phyloP scores from a whole-genome alignment of 176 grass and related monocot species.

The Eremochloa ophiuroides region DNA sequence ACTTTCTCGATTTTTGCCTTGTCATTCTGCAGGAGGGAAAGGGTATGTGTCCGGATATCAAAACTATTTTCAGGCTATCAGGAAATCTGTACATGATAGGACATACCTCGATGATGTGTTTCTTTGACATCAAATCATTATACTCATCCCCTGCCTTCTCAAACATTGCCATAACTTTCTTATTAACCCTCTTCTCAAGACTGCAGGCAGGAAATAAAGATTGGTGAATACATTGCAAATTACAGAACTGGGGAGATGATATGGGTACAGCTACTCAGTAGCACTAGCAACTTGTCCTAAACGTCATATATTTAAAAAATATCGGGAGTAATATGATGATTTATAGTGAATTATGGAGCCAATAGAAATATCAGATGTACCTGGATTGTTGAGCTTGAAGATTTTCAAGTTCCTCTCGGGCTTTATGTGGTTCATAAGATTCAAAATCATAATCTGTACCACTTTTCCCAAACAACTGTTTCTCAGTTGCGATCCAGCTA shows the following conservation, averaged over 20 bases:
- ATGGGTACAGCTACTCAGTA: slow-evolving; percentile 11
- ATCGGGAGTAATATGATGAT: neutral
- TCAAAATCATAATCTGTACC: slow-evolving; percentile 93
- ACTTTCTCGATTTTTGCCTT: slow-evolving; percentile 88
- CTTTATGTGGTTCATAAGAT: slow-evolving; percentile 67
- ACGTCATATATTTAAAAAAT: neutral
- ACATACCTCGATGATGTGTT: slow-evolving; percentile 85
- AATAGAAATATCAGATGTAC: slow-evolving; percentile 41
- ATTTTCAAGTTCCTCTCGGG: slow-evolving; percentile 64
- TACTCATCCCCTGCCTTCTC: slow-evolving; percentile 98
- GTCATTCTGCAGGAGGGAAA: slow-evolving; percentile 65
- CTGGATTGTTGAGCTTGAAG: slow-evolving; percentile 85
- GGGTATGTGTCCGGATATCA: neutral
- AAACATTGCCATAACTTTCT: slow-evolving; percentile 99
- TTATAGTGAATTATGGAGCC: neutral
- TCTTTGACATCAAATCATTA: slow-evolving; percentile 89
- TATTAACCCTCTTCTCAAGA: slow-evolving; percentile 99
- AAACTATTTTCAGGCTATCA: slow-evolving; percentile 14
- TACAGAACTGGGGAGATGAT: slow-evolving; percentile 3
- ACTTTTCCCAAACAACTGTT: slow-evolving; percentile 88
- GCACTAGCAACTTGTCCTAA: neutral
- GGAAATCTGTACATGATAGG: neutral
- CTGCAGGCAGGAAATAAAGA: slow-evolving; percentile 47
- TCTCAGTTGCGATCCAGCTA: slow-evolving; percentile 89
- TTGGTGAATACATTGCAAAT: slow-evolving; percentile 3